These are phyloP conservation scores for Cladophialophora chaetospira DNA, from an alignment of 2,329 filamentous ascomycete species.

Conservation along the genomic window DNA sequence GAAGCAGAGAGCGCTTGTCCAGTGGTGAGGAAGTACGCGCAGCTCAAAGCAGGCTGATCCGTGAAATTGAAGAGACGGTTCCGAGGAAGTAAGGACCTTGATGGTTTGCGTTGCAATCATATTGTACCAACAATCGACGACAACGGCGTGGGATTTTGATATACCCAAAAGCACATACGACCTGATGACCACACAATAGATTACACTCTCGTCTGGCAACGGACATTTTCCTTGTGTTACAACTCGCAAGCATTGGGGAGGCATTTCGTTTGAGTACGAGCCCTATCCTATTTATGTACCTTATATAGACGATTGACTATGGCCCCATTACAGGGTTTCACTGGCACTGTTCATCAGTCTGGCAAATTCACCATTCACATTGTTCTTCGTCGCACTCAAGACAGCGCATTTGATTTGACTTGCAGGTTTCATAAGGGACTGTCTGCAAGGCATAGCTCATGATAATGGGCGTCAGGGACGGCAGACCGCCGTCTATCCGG, in stretches of 20 bases:
- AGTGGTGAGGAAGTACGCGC: slow-evolving; percentile 26
- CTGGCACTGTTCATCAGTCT: too few relatives aligned
- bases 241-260: slow-evolving; percentile 5
- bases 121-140: slow-evolving; percentile 23
- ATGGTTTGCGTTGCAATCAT: slow-evolving; percentile 7
- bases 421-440: too few relatives aligned
- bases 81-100: slow-evolving; percentile 11
- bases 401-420: too few relatives aligned
- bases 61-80: slow-evolving; percentile 28
- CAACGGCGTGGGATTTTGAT: slow-evolving; percentile 26
- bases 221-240: slow-evolving; percentile 26
- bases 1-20: slow-evolving; percentile 27
- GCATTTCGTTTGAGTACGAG: slow-evolving; percentile 13
- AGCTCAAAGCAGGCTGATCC: slow-evolving; percentile 20
- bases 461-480: too few relatives aligned
- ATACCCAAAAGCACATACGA: slow-evolving; percentile 33
- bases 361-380: background rate
- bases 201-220: slow-evolving; percentile 29
- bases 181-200: slow-evolving; percentile 29
- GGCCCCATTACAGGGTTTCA: too few relatives aligned
- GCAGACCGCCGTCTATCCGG: too few relatives aligned
- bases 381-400: too few relatives aligned
- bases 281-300: slow-evolving; percentile 19
- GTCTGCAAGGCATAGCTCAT: too few relatives aligned
- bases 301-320: background rate